These are phyloP conservation scores for Pleodorina starrii DNA, from an alignment of 139 green algal genomes.

Conservation along the genomic window DNA sequence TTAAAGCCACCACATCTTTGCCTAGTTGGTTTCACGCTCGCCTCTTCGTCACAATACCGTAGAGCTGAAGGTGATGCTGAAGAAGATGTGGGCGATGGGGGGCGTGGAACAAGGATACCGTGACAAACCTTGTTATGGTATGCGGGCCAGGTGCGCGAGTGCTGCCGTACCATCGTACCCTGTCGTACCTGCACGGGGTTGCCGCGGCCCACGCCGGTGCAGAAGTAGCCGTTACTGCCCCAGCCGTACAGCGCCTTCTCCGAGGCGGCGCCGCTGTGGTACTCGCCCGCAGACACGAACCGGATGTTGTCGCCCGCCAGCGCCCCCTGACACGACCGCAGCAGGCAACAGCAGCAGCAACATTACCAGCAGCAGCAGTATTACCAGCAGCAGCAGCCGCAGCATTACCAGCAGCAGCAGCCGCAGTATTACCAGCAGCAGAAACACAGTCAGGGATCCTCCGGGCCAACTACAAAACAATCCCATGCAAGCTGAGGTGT, in stretches of 20 bases:
- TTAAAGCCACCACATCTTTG: too few species aligned
- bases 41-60: too few species aligned
- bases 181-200: conserved; percentile 37
- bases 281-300: conserved; percentile 69
- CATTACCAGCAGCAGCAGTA: not conserved
- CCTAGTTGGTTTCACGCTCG: too few species aligned
- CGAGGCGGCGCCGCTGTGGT: conserved; percentile 69
- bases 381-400: not conserved
- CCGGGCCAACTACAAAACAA: too few species aligned
- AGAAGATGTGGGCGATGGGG: too few species aligned
- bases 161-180: too few species aligned
- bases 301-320: conserved; percentile 48
- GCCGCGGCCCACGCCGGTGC: conserved; percentile 49
- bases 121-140: too few species aligned
- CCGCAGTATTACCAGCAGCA: not conserved
- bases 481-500: too few species aligned
- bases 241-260: conserved; percentile 58
- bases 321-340: conserved; percentile 17
- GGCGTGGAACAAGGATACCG: too few species aligned
- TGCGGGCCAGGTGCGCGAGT: too few species aligned
- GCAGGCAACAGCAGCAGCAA: not conserved
- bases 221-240: conserved; percentile 67
- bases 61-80: too few species aligned
- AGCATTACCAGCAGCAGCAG: not conserved
- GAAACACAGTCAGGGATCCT: too few species aligned